Base-by-base conservation (phyloP, 306 rosid species). In the Gastrolobium villosum region DNA sequence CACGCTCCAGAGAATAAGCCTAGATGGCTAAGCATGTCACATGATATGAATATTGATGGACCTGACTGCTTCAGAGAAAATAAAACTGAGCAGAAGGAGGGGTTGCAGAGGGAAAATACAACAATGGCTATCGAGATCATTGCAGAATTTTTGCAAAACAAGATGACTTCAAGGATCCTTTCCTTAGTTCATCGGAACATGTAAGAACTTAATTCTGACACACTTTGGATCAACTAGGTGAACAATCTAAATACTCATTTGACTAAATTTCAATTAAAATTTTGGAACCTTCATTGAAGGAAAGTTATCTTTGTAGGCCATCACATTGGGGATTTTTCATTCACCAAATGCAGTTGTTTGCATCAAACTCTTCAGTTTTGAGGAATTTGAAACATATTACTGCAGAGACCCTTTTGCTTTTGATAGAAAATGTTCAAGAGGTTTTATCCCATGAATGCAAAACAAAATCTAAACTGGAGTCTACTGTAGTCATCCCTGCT, bases 101-200 rank as follows among this genome's bases (percentile, higher is more conserved):
- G 77, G 13, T 68, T 87, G 79, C 83, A 34, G 63, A 87, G 81
- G 88, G 80, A 80, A 78, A 92, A 92, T 86, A 86, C 91, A 20
- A 84, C 80, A 26, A 76, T 89, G 83, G 95, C 99, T 70, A 77
- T 92, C 72, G 94, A 86, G 85, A 84, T 95, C 50, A 89, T 92
- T 80, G 89, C 74, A 45, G 88, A 91, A 75, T 78, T 92, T 76
- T 83, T 91, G 65, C 90, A 87, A 64, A 91, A 87, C 82, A 87
- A 89, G 81, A 85, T 50, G 75, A 92, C 92, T 60, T 86, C 93
- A 69, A 91, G 87, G 81, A 82, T 95, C 79, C 82, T 95, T 71
- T 79, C 67, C 86, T 79, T 95, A 82, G 93, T 96, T 39, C 90
- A 84, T 72, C 86, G 70, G 71, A 92, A 90, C 88, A 82, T 95